phyloP scores from a whole-genome alignment of 805 yeast species.

The Scheffersomyces lignosus region DNA sequence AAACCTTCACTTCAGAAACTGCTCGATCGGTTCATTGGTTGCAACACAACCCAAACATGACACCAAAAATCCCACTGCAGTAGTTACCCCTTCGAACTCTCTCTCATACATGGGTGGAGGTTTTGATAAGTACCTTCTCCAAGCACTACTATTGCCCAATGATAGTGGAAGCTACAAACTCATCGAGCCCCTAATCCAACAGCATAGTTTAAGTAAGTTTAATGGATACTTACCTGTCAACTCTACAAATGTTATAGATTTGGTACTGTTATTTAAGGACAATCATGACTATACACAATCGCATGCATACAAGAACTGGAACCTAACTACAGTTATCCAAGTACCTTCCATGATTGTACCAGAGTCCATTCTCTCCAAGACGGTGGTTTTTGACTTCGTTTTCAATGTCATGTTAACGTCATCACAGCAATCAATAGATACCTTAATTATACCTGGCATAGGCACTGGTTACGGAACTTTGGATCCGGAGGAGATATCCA shows the following conservation, averaged over 20 bases:
- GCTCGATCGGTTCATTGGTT: background rate
- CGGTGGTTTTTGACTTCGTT: conserved; percentile 17
- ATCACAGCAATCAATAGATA: conserved; percentile 3
- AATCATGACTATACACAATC: conserved; percentile 6
- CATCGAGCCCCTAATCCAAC: conserved; percentile 17
- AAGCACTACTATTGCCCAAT: conserved; percentile 9
- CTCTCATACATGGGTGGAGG: conserved; percentile 29
- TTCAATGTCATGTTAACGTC: conserved; percentile 19
- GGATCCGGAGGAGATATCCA: conserved; percentile 14
- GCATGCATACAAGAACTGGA: conserved; percentile 8
- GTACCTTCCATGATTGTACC: conserved; percentile 30
- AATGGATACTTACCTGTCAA: conserved; percentile 20
- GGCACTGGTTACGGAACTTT: conserved; percentile 28
- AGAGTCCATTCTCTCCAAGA: conserved; percentile 7
- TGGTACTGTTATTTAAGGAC: conserved; percentile 6
- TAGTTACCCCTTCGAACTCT: conserved; percentile 25
- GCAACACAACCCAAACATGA: background rate
- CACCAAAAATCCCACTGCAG: conserved; percentile 8
- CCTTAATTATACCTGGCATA: conserved; percentile 24
- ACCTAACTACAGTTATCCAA: conserved; percentile 7
- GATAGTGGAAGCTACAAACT: conserved; percentile 7
- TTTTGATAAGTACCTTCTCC: conserved; percentile 21
- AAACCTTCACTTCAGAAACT: background rate
- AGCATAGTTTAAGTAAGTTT: conserved; percentile 9
- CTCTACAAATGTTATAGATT: conserved; percentile 11